Evolutionary conservation across 2,329 filamentous ascomycete species (phyloP).

Genomic region (Diplocarpon rosae): DNA sequence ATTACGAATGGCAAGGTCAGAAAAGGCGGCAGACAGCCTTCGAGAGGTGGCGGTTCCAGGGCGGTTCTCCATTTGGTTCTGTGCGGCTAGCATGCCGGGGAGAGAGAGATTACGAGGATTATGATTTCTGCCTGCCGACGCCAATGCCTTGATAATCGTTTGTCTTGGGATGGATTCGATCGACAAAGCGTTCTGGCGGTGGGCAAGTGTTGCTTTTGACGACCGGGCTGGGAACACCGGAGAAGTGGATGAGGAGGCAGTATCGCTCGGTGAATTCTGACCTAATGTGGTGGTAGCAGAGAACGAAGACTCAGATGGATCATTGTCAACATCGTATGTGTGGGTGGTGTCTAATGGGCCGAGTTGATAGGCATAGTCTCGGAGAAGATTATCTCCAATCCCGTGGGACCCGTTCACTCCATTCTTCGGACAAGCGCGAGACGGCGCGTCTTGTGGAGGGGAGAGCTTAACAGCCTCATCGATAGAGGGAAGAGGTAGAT

Average conservation of each 20-base stretch:
- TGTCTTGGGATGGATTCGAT: constrained; percentile 51
- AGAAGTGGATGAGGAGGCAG: constrained; percentile 21
- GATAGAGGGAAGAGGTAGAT: constrained; percentile 17
- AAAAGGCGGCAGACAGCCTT: constrained; percentile 49
- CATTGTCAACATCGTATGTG: constrained; percentile 22
- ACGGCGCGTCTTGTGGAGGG: constrained; percentile 6
- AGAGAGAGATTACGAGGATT: constrained; percentile 39
- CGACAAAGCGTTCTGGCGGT: constrained; percentile 27
- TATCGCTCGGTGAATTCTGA: constrained; percentile 16
- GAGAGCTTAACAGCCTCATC: constrained; percentile 18
- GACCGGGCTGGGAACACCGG: constrained; percentile 17
- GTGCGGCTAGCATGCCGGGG: constrained; percentile 45
- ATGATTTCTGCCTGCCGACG: constrained; percentile 50
- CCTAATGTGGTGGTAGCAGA: constrained; percentile 25
- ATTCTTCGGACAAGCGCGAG: constrained; percentile 19
- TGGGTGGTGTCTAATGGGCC: constrained; percentile 31
- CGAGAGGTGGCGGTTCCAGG: constrained; percentile 34
- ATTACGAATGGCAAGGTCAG: constrained; percentile 34
- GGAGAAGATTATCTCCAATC: constrained; percentile 31
- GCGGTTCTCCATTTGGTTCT: constrained; percentile 21
- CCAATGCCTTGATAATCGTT: constrained; percentile 73
- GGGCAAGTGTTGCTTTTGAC: constrained; percentile 15
- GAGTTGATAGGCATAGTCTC: constrained; percentile 33
- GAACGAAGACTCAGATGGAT: constrained; percentile 19
- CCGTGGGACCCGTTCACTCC: constrained; percentile 22